Evolutionary conservation across 169 alveolate species (phyloP).

Genomic region (Plasmodium fragile): DNA sequence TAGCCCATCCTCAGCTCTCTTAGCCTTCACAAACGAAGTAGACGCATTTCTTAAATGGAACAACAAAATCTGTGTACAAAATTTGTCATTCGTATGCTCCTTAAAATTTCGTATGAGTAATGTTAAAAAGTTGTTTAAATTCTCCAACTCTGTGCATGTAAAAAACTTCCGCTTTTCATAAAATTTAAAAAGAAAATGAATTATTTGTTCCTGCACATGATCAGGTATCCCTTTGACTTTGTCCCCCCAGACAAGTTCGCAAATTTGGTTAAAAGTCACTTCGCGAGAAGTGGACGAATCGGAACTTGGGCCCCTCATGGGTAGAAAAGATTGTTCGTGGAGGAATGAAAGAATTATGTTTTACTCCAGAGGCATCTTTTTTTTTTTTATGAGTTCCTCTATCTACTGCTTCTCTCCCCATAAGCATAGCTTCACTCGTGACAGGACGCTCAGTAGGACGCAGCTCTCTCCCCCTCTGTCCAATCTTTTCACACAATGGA

Average conservation of each 20-base stretch:
- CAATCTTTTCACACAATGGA: not conserved
- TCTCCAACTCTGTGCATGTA: conserved; percentile 1
- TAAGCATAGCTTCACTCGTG: not conserved
- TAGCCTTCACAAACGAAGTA: conserved; percentile 10
- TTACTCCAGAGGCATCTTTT: not conserved
- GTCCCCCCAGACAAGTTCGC: not conserved
- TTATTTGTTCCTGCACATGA: conserved; percentile 3
- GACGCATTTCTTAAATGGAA: conserved; percentile 25
- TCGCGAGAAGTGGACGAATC: not conserved
- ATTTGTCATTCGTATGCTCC: conserved; percentile 1
- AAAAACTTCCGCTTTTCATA: conserved; percentile 5
- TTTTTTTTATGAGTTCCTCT: not conserved
- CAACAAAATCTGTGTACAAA: not conserved
- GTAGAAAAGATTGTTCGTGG: not conserved
- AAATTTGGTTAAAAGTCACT: conserved; percentile 7
- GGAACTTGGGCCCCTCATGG: not conserved
- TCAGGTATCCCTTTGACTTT: not conserved
- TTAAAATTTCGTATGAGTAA: conserved; percentile 32
- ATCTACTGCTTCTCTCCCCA: not conserved
- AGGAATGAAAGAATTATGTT: not conserved
- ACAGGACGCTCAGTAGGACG: not conserved
- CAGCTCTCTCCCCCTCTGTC: not conserved
- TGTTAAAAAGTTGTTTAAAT: conserved; percentile 32
- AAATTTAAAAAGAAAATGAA: conserved; percentile 18
- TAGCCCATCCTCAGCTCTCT: conserved; percentile 14